Evolutionary conservation across 148 eudicot species (phyloP), one percentile per base, ranked within the genome.

Genomic region (Cornus kousa): DNA sequence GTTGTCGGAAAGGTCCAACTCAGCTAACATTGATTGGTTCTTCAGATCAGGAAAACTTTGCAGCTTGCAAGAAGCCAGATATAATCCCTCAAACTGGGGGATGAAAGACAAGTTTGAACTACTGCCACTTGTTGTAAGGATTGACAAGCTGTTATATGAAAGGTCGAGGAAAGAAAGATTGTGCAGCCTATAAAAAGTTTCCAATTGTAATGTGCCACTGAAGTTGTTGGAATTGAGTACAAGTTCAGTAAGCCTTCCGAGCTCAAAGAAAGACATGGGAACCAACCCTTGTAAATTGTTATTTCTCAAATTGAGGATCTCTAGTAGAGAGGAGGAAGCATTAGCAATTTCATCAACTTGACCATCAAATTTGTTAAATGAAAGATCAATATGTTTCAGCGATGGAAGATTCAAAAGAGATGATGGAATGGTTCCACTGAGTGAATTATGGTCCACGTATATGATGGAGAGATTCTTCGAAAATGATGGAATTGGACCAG

Each of bases 61-160:
- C 79, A 81, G 31, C 14, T 78, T 74, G 64, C 84, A 84, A 10
- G 81, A 65, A 71, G 48, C 79, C 0, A 84, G 77, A 31, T 32
- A 32, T 5, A 84, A 65, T 2, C 72, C 19, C 5, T 35, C 48
- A 48, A 84, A 40, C 59, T 74, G 76, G 39, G 87, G 84, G 50
- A 84, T 70, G 23, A 73, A 69, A n/a, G 82, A 71, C 4, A 50
- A 11, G 14, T 7, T 31, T 3, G 1, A 53, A 53, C 19, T 24
- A 10, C 6, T 73, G 22, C 2, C 55, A 40, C n/a, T 71, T 50
- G 33, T 35, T 35, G 5, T 62, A 60, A 57, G 20, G 33, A 85
- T 50, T 62, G 83, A 68, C 75, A 85, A 71, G 57, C 67, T 79
- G 50, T 85, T 85, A 53, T 46, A 40, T 12, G 87, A 82, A 65